Evolutionary conservation across 306 rosid species (phyloP).

Genomic region (Cyclanthera cordifolia): DNA sequence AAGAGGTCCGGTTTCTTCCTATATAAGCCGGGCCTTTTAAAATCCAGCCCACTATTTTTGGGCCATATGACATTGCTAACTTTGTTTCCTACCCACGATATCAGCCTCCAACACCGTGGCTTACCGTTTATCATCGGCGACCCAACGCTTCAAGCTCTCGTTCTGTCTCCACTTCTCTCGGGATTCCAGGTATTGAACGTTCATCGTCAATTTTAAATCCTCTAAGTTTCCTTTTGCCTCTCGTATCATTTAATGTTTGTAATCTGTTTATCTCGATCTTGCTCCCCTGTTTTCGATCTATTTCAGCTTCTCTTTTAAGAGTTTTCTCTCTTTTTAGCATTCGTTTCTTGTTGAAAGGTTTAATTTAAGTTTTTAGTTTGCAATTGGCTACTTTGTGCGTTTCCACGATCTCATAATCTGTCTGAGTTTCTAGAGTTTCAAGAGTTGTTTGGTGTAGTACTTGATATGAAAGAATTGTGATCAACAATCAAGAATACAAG

Average conservation of each 20-base stretch:
- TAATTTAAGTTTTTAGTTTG: background rate
- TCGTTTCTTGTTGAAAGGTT: background rate
- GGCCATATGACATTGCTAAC: too few relatives aligned
- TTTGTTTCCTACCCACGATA: background rate
- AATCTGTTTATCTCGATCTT: background rate
- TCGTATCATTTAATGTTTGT: background rate
- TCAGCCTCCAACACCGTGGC: background rate
- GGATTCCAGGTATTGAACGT: background rate
- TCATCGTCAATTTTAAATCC: background rate
- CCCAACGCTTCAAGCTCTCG: background rate
- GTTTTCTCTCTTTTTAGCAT: background rate
- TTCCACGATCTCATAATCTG: background rate
- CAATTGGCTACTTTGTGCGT: too few relatives aligned
- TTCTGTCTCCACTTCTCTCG: background rate
- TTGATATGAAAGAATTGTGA: too few relatives aligned
- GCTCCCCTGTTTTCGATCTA: background rate
- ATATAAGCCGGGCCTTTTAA: background rate
- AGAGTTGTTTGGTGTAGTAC: background rate
- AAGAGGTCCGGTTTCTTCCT: too few relatives aligned
- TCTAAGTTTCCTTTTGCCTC: background rate
- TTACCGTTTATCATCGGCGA: background rate
- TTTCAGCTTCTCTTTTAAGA: background rate
- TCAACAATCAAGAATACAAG: too few relatives aligned
- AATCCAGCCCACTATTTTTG: background rate
- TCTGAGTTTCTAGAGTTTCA: background rate